Base-by-base conservation (phyloP, 1,284 basidiomycete species). In the Puccinia polysora region DNA sequence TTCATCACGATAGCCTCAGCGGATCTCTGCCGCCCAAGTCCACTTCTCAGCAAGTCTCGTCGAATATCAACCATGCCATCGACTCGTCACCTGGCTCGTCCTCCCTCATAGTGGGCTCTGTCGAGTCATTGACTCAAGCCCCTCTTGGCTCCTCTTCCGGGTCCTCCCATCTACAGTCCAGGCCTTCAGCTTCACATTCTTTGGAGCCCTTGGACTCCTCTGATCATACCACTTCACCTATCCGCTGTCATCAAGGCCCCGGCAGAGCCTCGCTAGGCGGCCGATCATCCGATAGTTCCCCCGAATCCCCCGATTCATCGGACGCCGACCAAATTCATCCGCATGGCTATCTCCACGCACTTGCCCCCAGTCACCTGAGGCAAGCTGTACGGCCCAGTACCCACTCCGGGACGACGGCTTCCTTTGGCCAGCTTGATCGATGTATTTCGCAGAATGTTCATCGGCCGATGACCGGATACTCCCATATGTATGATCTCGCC, bases 351-450 rank as follows among this genome's bases (percentile, higher is more conserved):
- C 2, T 62, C 1, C 59, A 62, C 43, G 7, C 36, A 2, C n/a
- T 62, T 25, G 36, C 47, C 7, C 47, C 50, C n/a, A 55, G 18
- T 18, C n/a, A n/a, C 32, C 1, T 56, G 18, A 36, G 23, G 12
- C 55, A 56, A 7, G 10, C 55, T 18, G 34, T 68, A 5, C 50
- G 65, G 20, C 65, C 65, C 1, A 55, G 47, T 32, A 68, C 65
- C 7, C 65, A 68, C 45, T 25, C 65, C 8, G 65, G 65, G 2
- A 68, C 65, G 14, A 38, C 23, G 2, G 34, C 18, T 12, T 38
- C 32, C 2, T 56, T 56, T 30, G 65, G 53, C 14, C 0, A 47
- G 18, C 25, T 20, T 4, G 53, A 47, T 32, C 53, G 28, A n/a
- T 23, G n/a, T 32, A 28, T 36, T 23, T 1, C 20, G 28, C 52